Conservation (phyloP, 1,284 basidiomycete genomes). For the Sporisorium exsertum region DNA sequence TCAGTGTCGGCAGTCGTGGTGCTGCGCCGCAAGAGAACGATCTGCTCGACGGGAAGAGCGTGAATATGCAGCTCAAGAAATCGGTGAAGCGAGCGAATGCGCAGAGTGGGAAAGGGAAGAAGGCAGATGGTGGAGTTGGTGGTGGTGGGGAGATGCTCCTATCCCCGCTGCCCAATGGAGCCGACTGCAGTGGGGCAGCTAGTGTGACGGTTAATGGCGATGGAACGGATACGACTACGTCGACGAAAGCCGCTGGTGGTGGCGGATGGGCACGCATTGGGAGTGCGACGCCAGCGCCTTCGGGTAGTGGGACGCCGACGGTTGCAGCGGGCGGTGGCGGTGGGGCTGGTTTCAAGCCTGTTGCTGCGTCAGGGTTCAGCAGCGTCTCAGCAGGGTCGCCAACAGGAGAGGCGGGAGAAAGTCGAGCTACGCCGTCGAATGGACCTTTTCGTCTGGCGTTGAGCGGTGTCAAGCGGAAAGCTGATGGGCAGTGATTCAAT, state of each 20-base stretch:
- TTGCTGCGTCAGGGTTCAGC: conserved; percentile 4
- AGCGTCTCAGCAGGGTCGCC: conserved; percentile 6
- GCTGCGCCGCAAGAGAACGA: conserved; percentile 65
- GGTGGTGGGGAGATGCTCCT: conserved; percentile 11
- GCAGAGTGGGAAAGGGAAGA: conserved; percentile 8
- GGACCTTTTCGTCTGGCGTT: conserved; percentile 29
- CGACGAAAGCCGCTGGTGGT: conserved; percentile 20
- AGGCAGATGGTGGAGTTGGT: conserved; percentile 1
- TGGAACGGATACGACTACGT: conserved; percentile 5
- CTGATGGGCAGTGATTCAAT: conserved; percentile 9
- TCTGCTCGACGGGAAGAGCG: conserved; percentile 43
- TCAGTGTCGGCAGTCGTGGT: conserved; percentile 63
- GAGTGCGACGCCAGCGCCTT: conserved; percentile 38
- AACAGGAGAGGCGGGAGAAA: conserved; percentile 1
- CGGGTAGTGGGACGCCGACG: background rate
- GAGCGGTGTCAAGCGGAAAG: conserved; percentile 32
- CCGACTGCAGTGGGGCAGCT: conserved; percentile 4
- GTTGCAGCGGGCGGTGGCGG: background rate
- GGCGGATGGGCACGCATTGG: conserved; percentile 46
- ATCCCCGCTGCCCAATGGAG: background rate
- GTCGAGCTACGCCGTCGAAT: background rate
- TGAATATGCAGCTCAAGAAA: conserved; percentile 33
- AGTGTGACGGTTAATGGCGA: conserved; percentile 14
- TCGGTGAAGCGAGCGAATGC: background rate
- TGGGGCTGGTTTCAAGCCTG: conserved; percentile 17